These are phyloP conservation scores for Xylariaceae sp. DNA, from an alignment of 2,329 filamentous ascomycete genomes.

Conservation along the genomic window DNA sequence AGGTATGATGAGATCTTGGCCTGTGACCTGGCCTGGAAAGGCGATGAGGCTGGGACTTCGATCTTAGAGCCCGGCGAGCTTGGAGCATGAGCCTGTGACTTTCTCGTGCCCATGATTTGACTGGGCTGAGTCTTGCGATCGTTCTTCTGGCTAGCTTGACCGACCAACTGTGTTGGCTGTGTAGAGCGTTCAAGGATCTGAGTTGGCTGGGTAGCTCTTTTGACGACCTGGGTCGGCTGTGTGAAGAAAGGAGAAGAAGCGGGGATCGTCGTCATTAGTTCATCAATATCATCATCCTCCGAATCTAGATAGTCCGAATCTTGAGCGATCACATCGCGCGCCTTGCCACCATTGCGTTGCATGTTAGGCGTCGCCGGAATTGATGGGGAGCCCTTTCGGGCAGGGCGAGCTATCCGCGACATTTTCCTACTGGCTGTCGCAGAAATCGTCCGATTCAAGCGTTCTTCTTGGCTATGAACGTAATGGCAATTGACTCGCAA, in stretches of 20 bases:
- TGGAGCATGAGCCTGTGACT: conserved; percentile 35
- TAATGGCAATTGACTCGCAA: not conserved
- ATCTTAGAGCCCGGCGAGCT: conserved; percentile 47
- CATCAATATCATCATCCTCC: conserved; percentile 41
- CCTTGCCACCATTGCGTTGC: conserved; percentile 8
- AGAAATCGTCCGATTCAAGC: not conserved
- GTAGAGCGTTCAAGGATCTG: conserved; percentile 38
- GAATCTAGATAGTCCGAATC: conserved; percentile 28
- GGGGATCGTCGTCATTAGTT: conserved; percentile 35
- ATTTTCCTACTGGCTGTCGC: not conserved
- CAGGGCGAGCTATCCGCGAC: conserved; percentile 2
- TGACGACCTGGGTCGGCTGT: conserved; percentile 39
- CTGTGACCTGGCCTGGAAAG: conserved; percentile 47
- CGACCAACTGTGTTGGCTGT: conserved; percentile 57
- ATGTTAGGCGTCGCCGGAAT: conserved; percentile 17
- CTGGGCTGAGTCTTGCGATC: conserved; percentile 36
- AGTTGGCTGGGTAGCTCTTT: conserved; percentile 37
- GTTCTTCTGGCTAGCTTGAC: conserved; percentile 39
- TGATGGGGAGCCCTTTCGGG: conserved; percentile 6
- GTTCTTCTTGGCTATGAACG: not conserved
- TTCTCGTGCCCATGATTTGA: conserved; percentile 35
- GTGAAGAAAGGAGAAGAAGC: conserved; percentile 44
- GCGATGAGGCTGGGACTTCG: conserved; percentile 88
- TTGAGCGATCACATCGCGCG: conserved; percentile 7
- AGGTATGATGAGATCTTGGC: conserved; percentile 14